Evolutionary conservation across 371 early-diverging fungal genomes (phyloP).

Genomic region (Apophysomyces trapeziformis): DNA sequence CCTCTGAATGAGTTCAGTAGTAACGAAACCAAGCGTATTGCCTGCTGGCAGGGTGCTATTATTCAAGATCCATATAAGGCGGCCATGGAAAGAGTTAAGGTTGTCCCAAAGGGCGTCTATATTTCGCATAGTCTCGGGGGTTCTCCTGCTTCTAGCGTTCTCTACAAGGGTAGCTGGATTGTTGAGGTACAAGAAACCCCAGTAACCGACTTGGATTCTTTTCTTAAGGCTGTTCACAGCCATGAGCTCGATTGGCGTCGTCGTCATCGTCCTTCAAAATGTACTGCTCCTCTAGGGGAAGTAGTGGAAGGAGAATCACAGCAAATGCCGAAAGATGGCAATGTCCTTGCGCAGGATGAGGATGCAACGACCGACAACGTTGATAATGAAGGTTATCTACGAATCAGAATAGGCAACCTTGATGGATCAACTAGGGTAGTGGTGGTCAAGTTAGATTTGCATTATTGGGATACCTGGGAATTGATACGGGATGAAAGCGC

Average conservation of each 20-base stretch:
- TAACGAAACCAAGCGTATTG: slow-evolving; percentile 61
- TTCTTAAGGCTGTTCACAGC: slow-evolving; percentile 52
- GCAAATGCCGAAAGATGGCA: slow-evolving; percentile 23
- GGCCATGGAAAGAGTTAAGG: slow-evolving; percentile 78
- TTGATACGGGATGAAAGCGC: slow-evolving; percentile 55
- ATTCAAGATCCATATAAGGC: slow-evolving; percentile 85
- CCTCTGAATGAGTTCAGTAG: slow-evolving; percentile 59
- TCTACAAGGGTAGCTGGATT: slow-evolving; percentile 52
- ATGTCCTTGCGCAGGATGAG: slow-evolving; percentile 26
- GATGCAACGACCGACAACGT: slow-evolving; percentile 44
- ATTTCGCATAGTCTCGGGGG: slow-evolving; percentile 75
- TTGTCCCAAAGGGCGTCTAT: slow-evolving; percentile 76
- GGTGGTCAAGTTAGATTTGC: slow-evolving; percentile 70
- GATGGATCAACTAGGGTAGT: slow-evolving; percentile 62
- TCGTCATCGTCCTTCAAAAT: slow-evolving; percentile 24
- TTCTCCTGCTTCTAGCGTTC: slow-evolving; percentile 65
- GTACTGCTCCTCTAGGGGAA: slow-evolving; percentile 37
- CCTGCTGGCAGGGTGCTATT: slow-evolving; percentile 90
- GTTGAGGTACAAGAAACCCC: slow-evolving; percentile 60
- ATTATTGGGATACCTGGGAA: slow-evolving; percentile 77
- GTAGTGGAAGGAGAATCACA: slow-evolving; percentile 19
- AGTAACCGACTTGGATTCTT: slow-evolving; percentile 51
- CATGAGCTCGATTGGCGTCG: slow-evolving; percentile 30
- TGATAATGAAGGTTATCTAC: slow-evolving; percentile 65
- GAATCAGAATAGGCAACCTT: slow-evolving; percentile 69